A percentile compares a stretch with the other conserved stretches of the same genome.
Evolutionary conservation across 1,139 yeast genomes (phyloP).

Genomic region (Debaryomycetaceae sp.): DNA sequence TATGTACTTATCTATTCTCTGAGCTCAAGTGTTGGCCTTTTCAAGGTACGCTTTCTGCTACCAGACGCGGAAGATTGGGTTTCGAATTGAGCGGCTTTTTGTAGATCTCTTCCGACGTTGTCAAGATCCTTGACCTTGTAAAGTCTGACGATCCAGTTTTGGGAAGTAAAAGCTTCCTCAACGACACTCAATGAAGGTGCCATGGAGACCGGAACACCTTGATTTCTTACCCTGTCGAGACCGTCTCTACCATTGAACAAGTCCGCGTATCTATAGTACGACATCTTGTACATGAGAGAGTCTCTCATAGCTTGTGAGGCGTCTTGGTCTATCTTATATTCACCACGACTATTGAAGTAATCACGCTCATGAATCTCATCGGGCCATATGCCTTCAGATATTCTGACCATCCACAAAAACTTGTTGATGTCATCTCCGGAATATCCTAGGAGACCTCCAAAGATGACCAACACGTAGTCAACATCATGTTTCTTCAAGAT

Average conservation of each 20-base stretch:
- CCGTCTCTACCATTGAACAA: constrained; percentile 67
- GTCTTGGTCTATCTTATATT: constrained; percentile 76
- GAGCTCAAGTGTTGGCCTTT: constrained; percentile 53
- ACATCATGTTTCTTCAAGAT: constrained; percentile 90
- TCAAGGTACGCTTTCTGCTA: constrained; percentile 46
- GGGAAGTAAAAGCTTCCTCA: constrained; percentile 94
- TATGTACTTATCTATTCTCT: constrained; percentile 27
- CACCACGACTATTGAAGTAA: constrained; percentile 82
- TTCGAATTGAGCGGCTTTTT: constrained; percentile 46
- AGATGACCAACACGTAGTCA: constrained; percentile 87
- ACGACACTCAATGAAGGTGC: constrained; percentile 67
- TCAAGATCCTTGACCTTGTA: constrained; percentile 91
- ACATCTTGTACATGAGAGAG: constrained; percentile 92
- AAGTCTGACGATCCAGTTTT: constrained; percentile 95
- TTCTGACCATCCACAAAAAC: constrained; percentile 98
- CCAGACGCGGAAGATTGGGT: constrained; percentile 22
- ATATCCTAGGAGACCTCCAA: constrained; percentile 92
- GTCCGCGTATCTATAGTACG: constrained; percentile 82
- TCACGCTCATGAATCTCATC: constrained; percentile 87
- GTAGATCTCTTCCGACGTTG: constrained; percentile 75
- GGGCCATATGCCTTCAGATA: constrained; percentile 99
- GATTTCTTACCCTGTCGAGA: constrained; percentile 84
- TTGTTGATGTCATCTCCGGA: constrained; percentile 97
- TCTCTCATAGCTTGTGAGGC: constrained; percentile 86
- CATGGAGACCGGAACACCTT: constrained; percentile 56